Evolutionary conservation across 2,329 filamentous ascomycete species (phyloP).

Genomic region (Calonectria fujianensis): DNA sequence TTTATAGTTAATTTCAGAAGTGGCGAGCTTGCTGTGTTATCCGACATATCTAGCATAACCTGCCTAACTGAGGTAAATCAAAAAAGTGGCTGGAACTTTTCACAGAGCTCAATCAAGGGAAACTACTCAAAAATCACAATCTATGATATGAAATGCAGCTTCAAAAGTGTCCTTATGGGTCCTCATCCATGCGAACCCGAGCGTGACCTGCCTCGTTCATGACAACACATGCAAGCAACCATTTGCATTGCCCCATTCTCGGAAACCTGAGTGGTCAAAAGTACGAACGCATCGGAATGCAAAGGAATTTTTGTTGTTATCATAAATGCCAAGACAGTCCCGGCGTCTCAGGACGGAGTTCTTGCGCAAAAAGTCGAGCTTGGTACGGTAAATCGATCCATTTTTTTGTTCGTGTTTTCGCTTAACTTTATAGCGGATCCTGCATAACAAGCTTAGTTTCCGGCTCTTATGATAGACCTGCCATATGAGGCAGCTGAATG

Average conservation of each 20-base stretch:
- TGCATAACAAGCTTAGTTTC: slow-evolving; percentile 20
- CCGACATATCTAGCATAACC: slow-evolving; percentile 1
- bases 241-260: neutral
- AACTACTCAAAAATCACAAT: neutral
- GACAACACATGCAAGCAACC: neutral
- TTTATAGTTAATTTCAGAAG: slow-evolving; percentile 17
- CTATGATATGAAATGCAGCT: neutral
- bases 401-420: slow-evolving; percentile 6
- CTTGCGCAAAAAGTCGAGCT: slow-evolving; percentile 2
- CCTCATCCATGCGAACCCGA: neutral
- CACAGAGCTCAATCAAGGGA: neutral
- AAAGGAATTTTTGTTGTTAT: slow-evolving; percentile 26
- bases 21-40: neutral
- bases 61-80: slow-evolving; percentile 9
- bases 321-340: slow-evolving; percentile 31
- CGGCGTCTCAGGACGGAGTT: slow-evolving; percentile 18
- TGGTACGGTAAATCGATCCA: slow-evolving; percentile 13
- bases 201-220: slow-evolving; percentile 35
- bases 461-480: slow-evolving; percentile 22
- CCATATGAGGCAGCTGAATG: slow-evolving; percentile 31
- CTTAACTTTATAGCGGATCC: slow-evolving; percentile 10
- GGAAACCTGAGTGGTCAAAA: slow-evolving; percentile 5
- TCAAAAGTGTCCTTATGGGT: neutral
- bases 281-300: neutral
- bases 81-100: slow-evolving; percentile 5